phyloP scores from a whole-genome alignment of 1,284 basidiomycete species.

The Xerocomus nothofagi region DNA sequence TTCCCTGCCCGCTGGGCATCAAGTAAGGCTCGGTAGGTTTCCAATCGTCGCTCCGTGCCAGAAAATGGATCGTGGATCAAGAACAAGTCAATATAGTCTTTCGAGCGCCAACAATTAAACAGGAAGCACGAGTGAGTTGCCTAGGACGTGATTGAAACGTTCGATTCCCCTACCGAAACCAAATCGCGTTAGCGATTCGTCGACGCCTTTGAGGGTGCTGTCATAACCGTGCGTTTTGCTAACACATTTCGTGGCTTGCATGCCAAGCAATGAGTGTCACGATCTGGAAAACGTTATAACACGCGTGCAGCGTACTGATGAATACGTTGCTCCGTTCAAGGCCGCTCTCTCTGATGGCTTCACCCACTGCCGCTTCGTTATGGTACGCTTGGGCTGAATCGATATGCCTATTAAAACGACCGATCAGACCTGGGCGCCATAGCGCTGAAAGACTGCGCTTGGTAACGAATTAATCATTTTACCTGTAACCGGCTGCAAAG shows the following conservation, averaged over 20 bases:
- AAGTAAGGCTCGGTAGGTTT: constrained; percentile 63
- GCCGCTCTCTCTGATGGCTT: constrained; percentile 55
- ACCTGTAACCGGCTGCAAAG: constrained; percentile 76
- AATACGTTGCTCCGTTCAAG: constrained; percentile 58
- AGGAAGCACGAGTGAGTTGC: not conserved
- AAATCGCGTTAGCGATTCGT: constrained; percentile 56
- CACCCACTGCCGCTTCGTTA: constrained; percentile 69
- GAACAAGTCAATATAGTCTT: constrained; percentile 77
- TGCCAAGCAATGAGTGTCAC: constrained; percentile 1
- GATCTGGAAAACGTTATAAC: not conserved
- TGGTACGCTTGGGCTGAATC: constrained; percentile 74
- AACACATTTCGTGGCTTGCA: constrained; percentile 62
- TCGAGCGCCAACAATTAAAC: not conserved
- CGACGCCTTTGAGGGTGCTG: constrained; percentile 53
- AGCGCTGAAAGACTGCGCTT: not conserved
- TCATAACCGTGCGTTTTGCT: constrained; percentile 59
- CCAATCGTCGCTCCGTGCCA: constrained; percentile 57
- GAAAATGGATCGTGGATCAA: constrained; percentile 72
- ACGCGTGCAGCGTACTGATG: constrained; percentile 54
- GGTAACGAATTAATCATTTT: constrained; percentile 12
- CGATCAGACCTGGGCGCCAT: not conserved
- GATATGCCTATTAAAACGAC: constrained; percentile 49
- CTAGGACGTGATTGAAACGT: constrained; percentile 7
- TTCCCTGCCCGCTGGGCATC: constrained; percentile 63
- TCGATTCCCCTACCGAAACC: constrained; percentile 45